These are phyloP conservation scores for Trifolium fragiferum DNA, from an alignment of 306 rosid genomes.

Conservation along the genomic window DNA sequence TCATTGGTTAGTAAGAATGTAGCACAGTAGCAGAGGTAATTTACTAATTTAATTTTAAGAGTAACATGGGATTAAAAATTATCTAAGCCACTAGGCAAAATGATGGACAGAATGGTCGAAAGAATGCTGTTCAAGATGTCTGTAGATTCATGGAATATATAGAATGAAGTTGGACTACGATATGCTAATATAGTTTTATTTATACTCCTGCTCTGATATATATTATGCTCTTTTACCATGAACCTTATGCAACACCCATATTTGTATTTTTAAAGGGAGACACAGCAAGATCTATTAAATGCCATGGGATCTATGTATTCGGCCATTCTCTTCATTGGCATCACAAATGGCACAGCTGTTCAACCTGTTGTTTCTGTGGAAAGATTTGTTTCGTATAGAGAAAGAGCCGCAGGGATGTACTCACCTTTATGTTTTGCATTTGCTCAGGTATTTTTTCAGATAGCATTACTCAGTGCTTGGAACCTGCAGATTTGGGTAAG, in stretches of 20 bases:
- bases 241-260: conserved; percentile 23
- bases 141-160: conserved; percentile 16
- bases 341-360: conserved; percentile 91
- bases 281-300: conserved; percentile 86
- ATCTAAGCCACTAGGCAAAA: neutral
- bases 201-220: conserved; percentile 5
- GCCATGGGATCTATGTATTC: conserved; percentile 98
- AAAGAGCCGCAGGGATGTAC: conserved; percentile 96
- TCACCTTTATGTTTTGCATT: conserved; percentile 92
- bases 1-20: conserved; percentile 20
- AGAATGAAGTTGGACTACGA: neutral
- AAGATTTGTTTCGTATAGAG: conserved; percentile 94
- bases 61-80: neutral
- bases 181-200: conserved; percentile 31
- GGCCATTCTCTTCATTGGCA: conserved; percentile 84
- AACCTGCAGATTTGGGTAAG: conserved; percentile 29
- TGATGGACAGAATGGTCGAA: neutral
- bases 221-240: conserved; percentile 25
- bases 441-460: conserved; percentile 78
- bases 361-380: conserved; percentile 96
- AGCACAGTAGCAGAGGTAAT: conserved; percentile 2
- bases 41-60: conserved; percentile 20
- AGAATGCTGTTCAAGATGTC: conserved; percentile 25
- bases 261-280: conserved; percentile 58
- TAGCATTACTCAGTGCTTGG: neutral